Conservation (phyloP, 2,329 filamentous ascomycete species). For the Aspergillus transmontanensis region DNA sequence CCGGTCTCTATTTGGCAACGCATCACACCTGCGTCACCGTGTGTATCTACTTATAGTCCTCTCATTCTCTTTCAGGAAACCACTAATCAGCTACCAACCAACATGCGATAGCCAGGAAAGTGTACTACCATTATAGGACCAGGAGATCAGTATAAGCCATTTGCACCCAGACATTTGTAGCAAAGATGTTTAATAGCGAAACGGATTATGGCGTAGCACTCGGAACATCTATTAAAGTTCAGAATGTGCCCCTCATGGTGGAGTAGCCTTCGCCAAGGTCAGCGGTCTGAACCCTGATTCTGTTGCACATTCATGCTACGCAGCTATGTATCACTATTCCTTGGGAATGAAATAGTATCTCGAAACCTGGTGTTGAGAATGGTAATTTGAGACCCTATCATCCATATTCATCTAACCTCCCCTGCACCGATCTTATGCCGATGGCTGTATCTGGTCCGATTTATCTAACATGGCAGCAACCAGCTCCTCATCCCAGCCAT, state of each 20-base stretch:
- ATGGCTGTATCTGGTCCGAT: background rate
- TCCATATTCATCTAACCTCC: background rate
- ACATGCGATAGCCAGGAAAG: no score
- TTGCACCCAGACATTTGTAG: background rate
- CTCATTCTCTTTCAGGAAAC: no score
- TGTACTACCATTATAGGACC: background rate
- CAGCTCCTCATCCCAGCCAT: background rate
- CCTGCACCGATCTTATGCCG: background rate
- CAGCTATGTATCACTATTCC: accelerated
- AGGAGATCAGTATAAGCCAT: background rate
- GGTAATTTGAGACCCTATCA: background rate
- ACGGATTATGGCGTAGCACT: no score
- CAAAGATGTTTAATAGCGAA: background rate
- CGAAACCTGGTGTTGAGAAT: accelerated
- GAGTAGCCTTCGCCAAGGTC: background rate
- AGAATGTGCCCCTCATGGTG: background rate
- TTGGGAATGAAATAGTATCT: background rate
- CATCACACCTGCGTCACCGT: background rate
- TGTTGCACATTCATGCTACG: background rate
- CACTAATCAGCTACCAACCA: no score
- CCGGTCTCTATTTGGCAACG: background rate
- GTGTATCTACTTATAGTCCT: no score
- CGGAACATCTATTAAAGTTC: background rate
- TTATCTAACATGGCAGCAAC: background rate
- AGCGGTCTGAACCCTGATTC: no score